Base-by-base conservation (phyloP, 148 eudicot genomes). In the Chenopodium album region DNA sequence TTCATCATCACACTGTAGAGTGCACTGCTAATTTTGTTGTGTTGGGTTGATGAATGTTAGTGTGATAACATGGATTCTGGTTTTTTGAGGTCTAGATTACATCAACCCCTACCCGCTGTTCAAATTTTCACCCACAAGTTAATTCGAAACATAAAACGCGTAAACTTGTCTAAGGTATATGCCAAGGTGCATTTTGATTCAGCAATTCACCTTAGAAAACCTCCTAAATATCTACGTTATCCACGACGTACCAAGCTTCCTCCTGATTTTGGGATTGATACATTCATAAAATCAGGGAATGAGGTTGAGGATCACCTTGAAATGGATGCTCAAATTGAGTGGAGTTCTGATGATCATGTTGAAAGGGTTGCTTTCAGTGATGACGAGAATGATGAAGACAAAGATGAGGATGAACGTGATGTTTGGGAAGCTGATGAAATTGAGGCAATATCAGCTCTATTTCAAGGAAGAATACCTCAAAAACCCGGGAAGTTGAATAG, bases 391-490 rank as follows among this genome's bases (percentile, higher is more conserved):
- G 80, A 64, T 71, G 81, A 79, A 22, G 78, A 41, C 69, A 83
- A 73, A 44, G 80, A 77, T 14, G 83, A 79, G 17, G 87, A 83
- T 64, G 88, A 77, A 60, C 31, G 41, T 56, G 75, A 77, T 82
- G 85, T 73, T 47, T 96, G 99, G 98, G 90, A 90, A 54, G 77
- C 79, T 0, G 98, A 94, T 76, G 99, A 96, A 85, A 86, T 94
- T 66, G 95, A 96, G 80, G 94, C 99, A 31, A 96, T 96, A 82
- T 88, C 98, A 73, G 91, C 97, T 65, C 91, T 96, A 20, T 96
- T 96, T 83, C 85, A 88, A 82, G 94, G 98, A 70, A 91, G 99
- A 64, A 83, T 96, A 67, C 98, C 97, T 84, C 98, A 90, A 79
- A 94, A 92, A 87, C 97, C 95, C 1, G 94, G 99, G 83, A 95